Evolutionary conservation across 23 red algal genomes (phyloP).

Genomic region (Gracilaria domingensis): DNA sequence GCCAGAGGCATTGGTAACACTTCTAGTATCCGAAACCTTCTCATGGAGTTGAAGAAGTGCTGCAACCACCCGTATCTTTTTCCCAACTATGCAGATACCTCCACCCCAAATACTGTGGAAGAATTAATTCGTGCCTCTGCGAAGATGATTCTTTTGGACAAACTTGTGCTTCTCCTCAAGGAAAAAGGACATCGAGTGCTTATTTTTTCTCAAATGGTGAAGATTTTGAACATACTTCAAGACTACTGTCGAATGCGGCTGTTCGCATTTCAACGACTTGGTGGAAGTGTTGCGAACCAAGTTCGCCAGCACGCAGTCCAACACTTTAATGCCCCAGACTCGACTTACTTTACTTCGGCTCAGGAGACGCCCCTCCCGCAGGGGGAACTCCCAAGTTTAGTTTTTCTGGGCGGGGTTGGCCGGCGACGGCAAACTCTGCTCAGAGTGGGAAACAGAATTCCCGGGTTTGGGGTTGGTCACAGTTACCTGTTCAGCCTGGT

Average conservation of each 20-base stretch:
- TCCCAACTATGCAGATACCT: constrained; percentile 82
- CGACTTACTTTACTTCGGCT: constrained; percentile 88
- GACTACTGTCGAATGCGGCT: constrained; percentile 94
- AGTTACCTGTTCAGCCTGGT: no score
- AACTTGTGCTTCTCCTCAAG: constrained; percentile 81
- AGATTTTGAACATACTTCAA: constrained; percentile 94
- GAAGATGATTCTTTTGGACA: constrained; percentile 94
- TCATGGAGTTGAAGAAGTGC: constrained; percentile 96
- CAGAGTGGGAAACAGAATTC: no score
- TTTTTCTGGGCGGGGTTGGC: no score
- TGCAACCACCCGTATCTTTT: constrained; percentile 97
- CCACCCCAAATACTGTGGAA: constrained; percentile 48
- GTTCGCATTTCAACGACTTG: constrained; percentile 91
- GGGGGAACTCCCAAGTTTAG: no score
- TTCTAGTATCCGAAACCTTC: constrained; percentile 79
- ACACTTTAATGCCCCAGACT: constrained; percentile 95
- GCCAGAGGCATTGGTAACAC: constrained; percentile 74
- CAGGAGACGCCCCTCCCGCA: no score
- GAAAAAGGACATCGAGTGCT: constrained; percentile 92
- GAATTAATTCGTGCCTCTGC: constrained; percentile 85
- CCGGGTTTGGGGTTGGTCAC: no score
- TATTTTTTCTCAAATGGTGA: constrained; percentile 99
- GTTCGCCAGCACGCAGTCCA: constrained; percentile 84
- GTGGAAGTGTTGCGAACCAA: constrained; percentile 90
- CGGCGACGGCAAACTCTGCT: no score